Evolutionary conservation across 768 basidiomycete species (phyloP).

Genomic region (Boletus sp.): DNA sequence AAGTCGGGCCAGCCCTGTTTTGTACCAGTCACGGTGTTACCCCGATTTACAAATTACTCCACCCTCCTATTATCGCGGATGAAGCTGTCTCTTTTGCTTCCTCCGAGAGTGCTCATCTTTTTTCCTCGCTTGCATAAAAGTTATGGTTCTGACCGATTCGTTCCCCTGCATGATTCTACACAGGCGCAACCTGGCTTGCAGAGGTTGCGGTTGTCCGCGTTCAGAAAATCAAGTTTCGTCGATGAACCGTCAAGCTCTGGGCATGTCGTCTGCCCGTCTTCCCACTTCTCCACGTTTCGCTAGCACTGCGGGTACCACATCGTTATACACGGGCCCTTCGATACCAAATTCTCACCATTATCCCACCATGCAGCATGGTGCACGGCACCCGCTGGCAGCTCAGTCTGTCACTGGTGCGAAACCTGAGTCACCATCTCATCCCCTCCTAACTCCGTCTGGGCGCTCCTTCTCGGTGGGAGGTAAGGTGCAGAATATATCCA

Average conservation of each 20-base stretch:
- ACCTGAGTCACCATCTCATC: constrained; percentile 49
- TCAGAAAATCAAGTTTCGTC: constrained; percentile 34
- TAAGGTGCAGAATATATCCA: constrained; percentile 75
- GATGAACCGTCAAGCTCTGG: constrained; percentile 30
- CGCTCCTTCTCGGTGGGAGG: constrained; percentile 75
- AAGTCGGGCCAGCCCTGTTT: constrained; percentile 8
- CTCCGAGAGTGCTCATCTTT: not conserved
- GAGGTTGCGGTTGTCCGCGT: constrained; percentile 71
- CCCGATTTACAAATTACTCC: constrained; percentile 25
- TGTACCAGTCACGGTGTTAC: constrained; percentile 18
- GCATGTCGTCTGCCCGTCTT: constrained; percentile 22
- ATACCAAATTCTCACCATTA: constrained; percentile 35
- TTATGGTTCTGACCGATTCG: constrained; percentile 44
- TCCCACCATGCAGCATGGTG: constrained; percentile 16
- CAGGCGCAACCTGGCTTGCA: constrained; percentile 76
- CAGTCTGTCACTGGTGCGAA: constrained; percentile 29
- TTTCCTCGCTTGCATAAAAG: constrained; percentile 14
- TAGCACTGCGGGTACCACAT: constrained; percentile 11
- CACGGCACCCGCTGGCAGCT: constrained; percentile 30
- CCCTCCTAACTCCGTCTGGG: constrained; percentile 81
- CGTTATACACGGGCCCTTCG: constrained; percentile 17
- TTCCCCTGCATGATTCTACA: constrained; percentile 50
- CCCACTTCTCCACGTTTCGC: constrained; percentile 28
- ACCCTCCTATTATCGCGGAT: constrained; percentile 28
- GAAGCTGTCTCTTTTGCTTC: constrained; percentile 6